phyloP scores from a whole-genome alignment of 1,139 yeast species.

The Scheffersomyces titani region DNA sequence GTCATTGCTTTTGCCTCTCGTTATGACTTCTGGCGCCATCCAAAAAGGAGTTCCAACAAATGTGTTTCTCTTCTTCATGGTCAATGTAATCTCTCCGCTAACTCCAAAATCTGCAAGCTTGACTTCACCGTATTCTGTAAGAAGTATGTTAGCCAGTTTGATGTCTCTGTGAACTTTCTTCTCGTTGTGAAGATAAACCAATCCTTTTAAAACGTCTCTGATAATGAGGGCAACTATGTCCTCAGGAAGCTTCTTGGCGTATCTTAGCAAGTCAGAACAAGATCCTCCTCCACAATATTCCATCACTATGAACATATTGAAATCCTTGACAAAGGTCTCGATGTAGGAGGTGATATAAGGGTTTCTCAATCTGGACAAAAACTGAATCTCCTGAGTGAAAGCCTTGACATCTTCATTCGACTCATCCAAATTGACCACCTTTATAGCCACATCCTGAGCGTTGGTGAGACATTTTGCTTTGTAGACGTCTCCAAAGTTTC shows the following conservation, averaged over 20 bases:
- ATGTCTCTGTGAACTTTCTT: constrained; percentile 82
- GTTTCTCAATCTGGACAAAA: constrained; percentile 65
- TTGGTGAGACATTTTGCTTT: constrained; percentile 47
- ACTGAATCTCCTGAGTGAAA: constrained; percentile 72
- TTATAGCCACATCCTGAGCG: constrained; percentile 65
- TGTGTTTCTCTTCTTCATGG: constrained; percentile 61
- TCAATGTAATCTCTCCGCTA: constrained; percentile 72
- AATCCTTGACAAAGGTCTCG: constrained; percentile 62
- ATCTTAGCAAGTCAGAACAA: constrained; percentile 61
- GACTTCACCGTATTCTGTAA: constrained; percentile 62
- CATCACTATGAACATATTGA: constrained; percentile 84
- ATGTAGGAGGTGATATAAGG: constrained; percentile 64
- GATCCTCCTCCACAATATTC: constrained; percentile 94
- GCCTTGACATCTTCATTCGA: constrained; percentile 71
- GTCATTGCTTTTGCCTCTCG: constrained; percentile 51
- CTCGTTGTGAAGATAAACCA: constrained; percentile 70
- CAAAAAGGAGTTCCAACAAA: constrained; percentile 91
- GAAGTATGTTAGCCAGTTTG: constrained; percentile 77
- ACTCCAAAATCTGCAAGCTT: constrained; percentile 89
- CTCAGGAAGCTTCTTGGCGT: constrained; percentile 51
- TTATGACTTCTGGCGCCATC: constrained; percentile 91
- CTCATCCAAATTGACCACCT: constrained; percentile 75
- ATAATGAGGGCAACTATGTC: constrained; percentile 59
- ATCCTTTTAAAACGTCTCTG: constrained; percentile 61
- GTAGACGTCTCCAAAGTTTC: constrained; percentile 87